Percentiles rank a stretch among this genome's conserved stretches.
Conservation (phyloP, 1,284 basidiomycete genomes). For the Chalciporus piperatoides region DNA sequence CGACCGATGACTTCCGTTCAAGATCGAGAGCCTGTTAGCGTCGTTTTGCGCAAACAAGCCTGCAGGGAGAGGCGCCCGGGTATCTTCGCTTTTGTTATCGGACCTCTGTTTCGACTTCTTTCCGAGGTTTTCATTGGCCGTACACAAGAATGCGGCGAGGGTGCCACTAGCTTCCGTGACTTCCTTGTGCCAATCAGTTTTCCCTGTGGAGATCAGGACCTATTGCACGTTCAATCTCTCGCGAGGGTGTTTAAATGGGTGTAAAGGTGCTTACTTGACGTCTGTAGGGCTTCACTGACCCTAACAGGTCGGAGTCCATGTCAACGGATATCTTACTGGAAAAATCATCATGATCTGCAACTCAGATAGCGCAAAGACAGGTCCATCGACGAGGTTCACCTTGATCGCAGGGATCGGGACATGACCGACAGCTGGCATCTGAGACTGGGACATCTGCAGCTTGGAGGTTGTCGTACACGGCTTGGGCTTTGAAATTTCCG, state of each 20-base stretch:
- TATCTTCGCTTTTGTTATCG: slow-evolving; percentile 15
- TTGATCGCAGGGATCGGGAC: slow-evolving; percentile 76
- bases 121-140: slow-evolving; percentile 31
- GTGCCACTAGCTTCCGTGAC: slow-evolving; percentile 66
- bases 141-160: slow-evolving; percentile 60
- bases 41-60: slow-evolving; percentile 59
- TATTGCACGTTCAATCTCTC: slow-evolving; percentile 28
- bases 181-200: slow-evolving; percentile 80
- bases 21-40: slow-evolving; percentile 61
- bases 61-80: slow-evolving; percentile 26
- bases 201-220: slow-evolving; percentile 86
- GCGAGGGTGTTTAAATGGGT: neutral
- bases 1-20: slow-evolving; percentile 77
- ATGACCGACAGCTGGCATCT: slow-evolving; percentile 66
- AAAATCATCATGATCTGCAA: slow-evolving; percentile 67
- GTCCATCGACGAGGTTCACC: slow-evolving; percentile 35
- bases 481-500: slow-evolving; percentile 30
- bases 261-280: slow-evolving; percentile 56
- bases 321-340: slow-evolving; percentile 71
- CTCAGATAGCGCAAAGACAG: slow-evolving; percentile 9
- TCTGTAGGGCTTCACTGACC: slow-evolving; percentile 76
- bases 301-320: slow-evolving; percentile 75
- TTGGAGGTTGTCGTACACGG: slow-evolving; percentile 40
- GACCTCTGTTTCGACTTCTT: slow-evolving; percentile 23
- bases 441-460: slow-evolving; percentile 65